Evolutionary conservation across 768 basidiomycete genomes (phyloP), one percentile per base, ranked within the genome.

Genomic region (Panaeolus papilionaceus): DNA sequence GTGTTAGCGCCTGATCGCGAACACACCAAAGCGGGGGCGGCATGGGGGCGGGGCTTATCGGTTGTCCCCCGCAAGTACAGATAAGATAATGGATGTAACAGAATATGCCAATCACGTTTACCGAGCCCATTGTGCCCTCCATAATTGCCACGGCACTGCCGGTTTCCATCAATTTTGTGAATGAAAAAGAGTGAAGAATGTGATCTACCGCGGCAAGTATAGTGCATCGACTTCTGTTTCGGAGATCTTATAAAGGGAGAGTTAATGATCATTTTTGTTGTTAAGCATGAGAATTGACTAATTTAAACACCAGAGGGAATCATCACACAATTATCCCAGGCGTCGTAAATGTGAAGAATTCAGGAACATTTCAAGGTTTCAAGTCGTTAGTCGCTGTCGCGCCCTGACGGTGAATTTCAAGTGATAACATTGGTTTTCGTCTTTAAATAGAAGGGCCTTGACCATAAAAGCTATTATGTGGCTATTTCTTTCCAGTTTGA

Each of bases 121-220:
- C 26, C 54, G 54, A 58, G 54, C 4, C 33, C 49, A 26, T 26
- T 51, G 49, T 20, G 18, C 45, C 20, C 18, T 47, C 45, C 20
- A 47, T 51, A 2, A 51, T 28, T 51, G 49, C 49, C 49, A 51
- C 49, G 49, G 26, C 49, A 23, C 49, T 28, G 54, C 54, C 54
- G 54, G 54, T 28, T 33, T 58, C 11, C 54, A 58, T 58, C 54
- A 58, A 28, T 58, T 58, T 58, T 33, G 54, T 58, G 54, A 28
- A 58, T 28, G 26, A 37, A 14, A 58, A 37, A 58, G n/a, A 58
- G 26, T 58, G 54, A 58, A 37, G 26, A 9, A n/a, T 58, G 54
- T 58, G 54, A 58, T 58, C 28, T 58, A 58, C 54, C 54, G 54
- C 54, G 54, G 54, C 54, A 58, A 58, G 54, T 58, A 58, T 58